phyloP scores from a whole-genome alignment of 495 filamentous ascomycete genomes.

The Penicillium soppii region DNA sequence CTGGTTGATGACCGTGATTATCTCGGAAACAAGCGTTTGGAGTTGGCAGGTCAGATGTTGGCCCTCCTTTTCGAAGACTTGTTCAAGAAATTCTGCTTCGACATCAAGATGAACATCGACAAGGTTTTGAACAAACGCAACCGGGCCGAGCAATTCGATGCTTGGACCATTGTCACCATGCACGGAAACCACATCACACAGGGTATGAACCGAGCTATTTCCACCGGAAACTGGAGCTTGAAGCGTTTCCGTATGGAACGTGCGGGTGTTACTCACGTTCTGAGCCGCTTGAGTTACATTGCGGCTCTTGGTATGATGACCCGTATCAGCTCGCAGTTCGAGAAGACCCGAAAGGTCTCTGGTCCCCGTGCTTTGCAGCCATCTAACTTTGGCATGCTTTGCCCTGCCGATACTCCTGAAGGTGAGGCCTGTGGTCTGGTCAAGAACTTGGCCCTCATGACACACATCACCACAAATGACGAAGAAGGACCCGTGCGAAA shows the following conservation, averaged over 20 bases:
- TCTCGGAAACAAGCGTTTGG: slow-evolving; percentile 94
- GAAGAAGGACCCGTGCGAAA: slow-evolving; percentile 85
- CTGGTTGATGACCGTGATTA: slow-evolving; percentile 96
- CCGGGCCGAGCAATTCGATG: slow-evolving; percentile 82
- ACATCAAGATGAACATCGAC: slow-evolving; percentile 87
- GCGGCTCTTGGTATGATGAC: slow-evolving; percentile 99
- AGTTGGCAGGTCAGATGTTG: slow-evolving; percentile 90
- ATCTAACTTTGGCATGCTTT: slow-evolving; percentile 97
- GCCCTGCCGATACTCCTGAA: slow-evolving; percentile 95
- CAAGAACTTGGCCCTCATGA: slow-evolving; percentile 98
- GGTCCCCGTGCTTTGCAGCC: slow-evolving; percentile 94
- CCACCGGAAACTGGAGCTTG: slow-evolving; percentile 95
- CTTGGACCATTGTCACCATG: slow-evolving; percentile 68
- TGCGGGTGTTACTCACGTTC: slow-evolving; percentile 93
- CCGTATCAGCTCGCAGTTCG: slow-evolving; percentile 95
- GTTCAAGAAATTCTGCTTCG: slow-evolving; percentile 89
- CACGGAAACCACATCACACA: slow-evolving; percentile 80
- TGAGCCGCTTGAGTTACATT: slow-evolving; percentile 95
- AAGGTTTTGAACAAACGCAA: slow-evolving; percentile 89
- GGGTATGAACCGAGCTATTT: slow-evolving; percentile 90
- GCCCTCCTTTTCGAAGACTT: slow-evolving; percentile 96
- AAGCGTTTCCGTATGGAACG: slow-evolving; percentile 98
- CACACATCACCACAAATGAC: slow-evolving; percentile 94
- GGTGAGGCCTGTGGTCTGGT: slow-evolving; percentile 97
- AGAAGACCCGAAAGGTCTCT: slow-evolving; percentile 94